These are phyloP conservation scores for Clarireedia paspali DNA, from an alignment of 2,329 filamentous ascomycete genomes.

Conservation along the genomic window DNA sequence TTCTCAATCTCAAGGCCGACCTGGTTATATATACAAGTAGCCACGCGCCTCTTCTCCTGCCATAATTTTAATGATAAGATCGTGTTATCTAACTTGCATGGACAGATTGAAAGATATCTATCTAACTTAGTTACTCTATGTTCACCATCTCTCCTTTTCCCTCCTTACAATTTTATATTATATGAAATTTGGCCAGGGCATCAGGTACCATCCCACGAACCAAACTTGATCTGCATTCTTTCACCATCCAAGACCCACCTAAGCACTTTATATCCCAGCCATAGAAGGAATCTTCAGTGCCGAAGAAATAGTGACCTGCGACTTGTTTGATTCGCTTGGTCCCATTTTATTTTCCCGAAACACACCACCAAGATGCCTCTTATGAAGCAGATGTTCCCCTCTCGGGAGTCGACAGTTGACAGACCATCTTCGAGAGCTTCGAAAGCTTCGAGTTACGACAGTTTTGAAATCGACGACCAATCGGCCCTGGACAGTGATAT, in stretches of 20 bases:
- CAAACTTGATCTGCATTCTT: neutral
- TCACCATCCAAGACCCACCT: neutral
- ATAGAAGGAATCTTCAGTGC: constrained; percentile 1
- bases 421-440: constrained; percentile 2
- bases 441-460: constrained; percentile 15
- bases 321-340: constrained; percentile 3
- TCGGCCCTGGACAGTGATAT: constrained; percentile 23
- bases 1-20: neutral
- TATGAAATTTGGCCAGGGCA: constrained; percentile 4
- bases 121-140: neutral
- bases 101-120: neutral
- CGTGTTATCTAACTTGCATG: neutral
- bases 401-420: constrained; percentile 13
- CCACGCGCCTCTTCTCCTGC: neutral
- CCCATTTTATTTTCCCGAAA: constrained; percentile 3
- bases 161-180: constrained; percentile 9
- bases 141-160: constrained; percentile 3
- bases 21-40: neutral
- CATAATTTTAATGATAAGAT: constrained; percentile 8
- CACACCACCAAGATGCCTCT: constrained; percentile 18
- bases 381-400: constrained; percentile 19
- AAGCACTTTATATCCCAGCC: constrained; percentile 7
- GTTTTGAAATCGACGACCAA: constrained; percentile 20
- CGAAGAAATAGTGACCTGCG: neutral
- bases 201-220: constrained; percentile 1